Evolutionary conservation across 139 green algal species (phyloP).

Genomic region (Raphidocelis subcapitata): DNA sequence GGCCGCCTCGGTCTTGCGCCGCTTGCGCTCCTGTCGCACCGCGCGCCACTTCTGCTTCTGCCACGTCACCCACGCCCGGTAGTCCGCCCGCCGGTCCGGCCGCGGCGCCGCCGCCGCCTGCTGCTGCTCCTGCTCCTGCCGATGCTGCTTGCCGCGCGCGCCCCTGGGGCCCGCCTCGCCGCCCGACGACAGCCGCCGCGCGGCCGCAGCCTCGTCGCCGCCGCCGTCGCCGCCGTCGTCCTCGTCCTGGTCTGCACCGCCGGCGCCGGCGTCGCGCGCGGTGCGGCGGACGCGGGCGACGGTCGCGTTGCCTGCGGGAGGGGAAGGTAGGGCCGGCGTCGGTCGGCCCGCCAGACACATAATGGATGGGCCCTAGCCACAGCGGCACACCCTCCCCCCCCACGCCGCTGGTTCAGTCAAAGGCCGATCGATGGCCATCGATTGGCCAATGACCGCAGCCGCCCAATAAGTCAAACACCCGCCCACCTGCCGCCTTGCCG

Average conservation of each 20-base stretch:
- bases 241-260: background rate
- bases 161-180: background rate
- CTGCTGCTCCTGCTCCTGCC: slow-evolving; percentile 13
- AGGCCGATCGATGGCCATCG: too few relatives aligned
- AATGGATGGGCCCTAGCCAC: too few relatives aligned
- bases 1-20: slow-evolving; percentile 37
- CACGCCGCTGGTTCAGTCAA: too few relatives aligned
- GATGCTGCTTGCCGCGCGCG: slow-evolving; percentile 1
- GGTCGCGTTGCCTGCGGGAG: background rate
- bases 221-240: background rate
- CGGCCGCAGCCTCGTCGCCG: background rate
- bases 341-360: too few relatives aligned
- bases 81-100: slow-evolving; percentile 52
- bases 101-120: slow-evolving; percentile 1
- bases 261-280: background rate
- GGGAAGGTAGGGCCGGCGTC: too few relatives aligned
- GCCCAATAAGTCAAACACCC: background rate
- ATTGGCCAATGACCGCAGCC: too few relatives aligned
- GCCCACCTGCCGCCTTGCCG: slow-evolving; percentile 9
- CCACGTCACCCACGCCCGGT: slow-evolving; percentile 70
- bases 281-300: background rate
- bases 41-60: slow-evolving; percentile 81
- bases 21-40: slow-evolving; percentile 39
- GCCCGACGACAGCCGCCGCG: slow-evolving; percentile 1
- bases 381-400: too few relatives aligned